Conservation (phyloP, 176 grass and related monocot species). For the Raddia distichophylla region DNA sequence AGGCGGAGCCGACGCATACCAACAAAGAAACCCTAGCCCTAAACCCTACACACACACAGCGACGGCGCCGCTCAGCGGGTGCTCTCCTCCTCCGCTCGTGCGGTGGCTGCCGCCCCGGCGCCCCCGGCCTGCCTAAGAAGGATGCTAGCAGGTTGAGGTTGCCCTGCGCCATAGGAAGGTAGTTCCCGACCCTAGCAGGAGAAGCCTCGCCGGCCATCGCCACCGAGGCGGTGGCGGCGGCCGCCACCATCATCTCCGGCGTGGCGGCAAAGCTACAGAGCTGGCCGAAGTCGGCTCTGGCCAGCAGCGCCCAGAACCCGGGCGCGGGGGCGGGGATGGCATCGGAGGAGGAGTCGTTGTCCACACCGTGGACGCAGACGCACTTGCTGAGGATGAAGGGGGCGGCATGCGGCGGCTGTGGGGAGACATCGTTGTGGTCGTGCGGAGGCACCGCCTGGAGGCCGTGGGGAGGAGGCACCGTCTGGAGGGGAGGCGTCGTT, state of each 20-base stretch:
- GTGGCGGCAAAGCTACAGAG: constrained; percentile 81
- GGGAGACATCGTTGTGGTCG: too few species aligned
- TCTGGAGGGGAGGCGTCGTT: too few species aligned
- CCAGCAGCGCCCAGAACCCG: constrained; percentile 77
- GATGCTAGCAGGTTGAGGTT: constrained; percentile 93
- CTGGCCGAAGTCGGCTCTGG: constrained; percentile 71
- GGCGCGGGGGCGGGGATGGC: not conserved
- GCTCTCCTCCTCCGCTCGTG: constrained; percentile 55
- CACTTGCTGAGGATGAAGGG: constrained; percentile 90
- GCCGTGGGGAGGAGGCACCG: too few species aligned
- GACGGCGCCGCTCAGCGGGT: constrained; percentile 44
- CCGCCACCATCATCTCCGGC: constrained; percentile 69
- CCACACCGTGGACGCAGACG: constrained; percentile 45
- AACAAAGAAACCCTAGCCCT: constrained; percentile 54
- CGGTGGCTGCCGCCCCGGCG: constrained; percentile 20
- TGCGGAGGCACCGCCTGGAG: too few species aligned
- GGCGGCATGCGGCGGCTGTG: constrained; percentile 33
- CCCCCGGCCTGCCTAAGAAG: constrained; percentile 59
- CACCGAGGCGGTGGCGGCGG: constrained; percentile 3
- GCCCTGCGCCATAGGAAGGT: constrained; percentile 80
- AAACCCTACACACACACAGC: constrained; percentile 43
- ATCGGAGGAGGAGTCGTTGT: not conserved
- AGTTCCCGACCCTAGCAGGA: constrained; percentile 82
- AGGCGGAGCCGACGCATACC: constrained; percentile 17
- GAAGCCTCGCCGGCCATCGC: constrained; percentile 69